Conservation (phyloP, 2,329 filamentous ascomycete genomes). For the Hypoxylon sp. region DNA sequence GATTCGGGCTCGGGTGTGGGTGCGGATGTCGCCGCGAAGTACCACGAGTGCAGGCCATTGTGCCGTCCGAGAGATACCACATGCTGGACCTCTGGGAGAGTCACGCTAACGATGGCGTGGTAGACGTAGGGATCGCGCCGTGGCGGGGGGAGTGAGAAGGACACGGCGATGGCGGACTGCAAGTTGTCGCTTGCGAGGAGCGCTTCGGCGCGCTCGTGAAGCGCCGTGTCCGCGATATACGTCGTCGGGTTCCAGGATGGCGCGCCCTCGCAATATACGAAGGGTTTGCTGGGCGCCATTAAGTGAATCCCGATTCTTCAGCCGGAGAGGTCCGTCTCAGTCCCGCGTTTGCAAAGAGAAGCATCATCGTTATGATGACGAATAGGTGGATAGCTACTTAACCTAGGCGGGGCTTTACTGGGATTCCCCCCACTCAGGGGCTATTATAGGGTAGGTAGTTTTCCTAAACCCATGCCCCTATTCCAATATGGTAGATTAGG, state of each 20-base stretch:
- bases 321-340: too few relatives aligned
- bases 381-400: background rate
- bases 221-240: constrained; percentile 58
- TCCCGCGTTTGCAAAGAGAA: background rate
- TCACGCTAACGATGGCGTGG: constrained; percentile 66
- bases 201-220: constrained; percentile 57
- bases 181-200: constrained; percentile 61
- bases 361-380: background rate
- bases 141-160: constrained; percentile 61
- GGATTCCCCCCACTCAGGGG: constrained; percentile 41
- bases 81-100: constrained; percentile 65
- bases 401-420: background rate
- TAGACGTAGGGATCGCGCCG: constrained; percentile 64
- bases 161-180: constrained; percentile 60
- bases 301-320: background rate
- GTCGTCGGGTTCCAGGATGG: constrained; percentile 61
- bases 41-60: constrained; percentile 67
- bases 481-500: background rate
- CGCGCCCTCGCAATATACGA: constrained; percentile 62
- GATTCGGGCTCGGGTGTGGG: constrained; percentile 4
- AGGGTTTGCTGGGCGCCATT: constrained; percentile 46
- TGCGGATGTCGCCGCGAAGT: constrained; percentile 54
- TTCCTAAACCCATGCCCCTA: constrained; percentile 7
- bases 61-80: constrained; percentile 60
- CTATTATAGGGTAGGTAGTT: constrained; percentile 33